phyloP scores from a whole-genome alignment of 345 rosid genomes.

The Eucalyptus regnans region DNA sequence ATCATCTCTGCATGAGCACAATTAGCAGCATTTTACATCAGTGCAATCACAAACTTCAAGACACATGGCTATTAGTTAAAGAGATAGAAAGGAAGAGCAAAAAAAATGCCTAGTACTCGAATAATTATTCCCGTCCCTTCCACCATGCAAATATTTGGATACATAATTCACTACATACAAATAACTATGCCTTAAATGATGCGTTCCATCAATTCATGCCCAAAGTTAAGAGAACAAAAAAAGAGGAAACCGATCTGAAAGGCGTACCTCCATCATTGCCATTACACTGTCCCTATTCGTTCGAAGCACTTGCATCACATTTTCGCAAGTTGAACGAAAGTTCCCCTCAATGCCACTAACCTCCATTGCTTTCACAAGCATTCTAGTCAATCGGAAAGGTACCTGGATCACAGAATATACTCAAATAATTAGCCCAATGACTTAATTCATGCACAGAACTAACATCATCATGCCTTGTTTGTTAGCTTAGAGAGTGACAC shows the following conservation, averaged over 20 bases:
- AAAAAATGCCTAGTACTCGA: background rate
- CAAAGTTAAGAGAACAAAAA: background rate
- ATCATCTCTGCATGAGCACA: background rate
- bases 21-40: background rate
- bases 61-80: background rate
- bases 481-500: background rate
- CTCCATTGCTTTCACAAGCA: constrained; percentile 99
- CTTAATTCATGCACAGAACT: background rate
- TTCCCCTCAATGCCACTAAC: constrained; percentile 97
- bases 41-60: background rate
- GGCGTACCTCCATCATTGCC: constrained; percentile 97
- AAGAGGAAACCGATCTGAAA: background rate
- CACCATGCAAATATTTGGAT: background rate
- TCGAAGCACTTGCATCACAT: constrained; percentile 94
- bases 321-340: constrained; percentile 89
- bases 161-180: background rate
- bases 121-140: background rate
- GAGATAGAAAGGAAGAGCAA: background rate
- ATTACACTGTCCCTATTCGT: constrained; percentile 85
- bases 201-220: background rate
- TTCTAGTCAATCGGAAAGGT: constrained; percentile 96
- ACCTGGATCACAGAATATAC: constrained; percentile 30
- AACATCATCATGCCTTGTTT: background rate
- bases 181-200: background rate
- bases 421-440: background rate